Evolutionary conservation across 2,329 filamentous ascomycete species (phyloP).

Genomic region (Aureobasidium sp.): DNA sequence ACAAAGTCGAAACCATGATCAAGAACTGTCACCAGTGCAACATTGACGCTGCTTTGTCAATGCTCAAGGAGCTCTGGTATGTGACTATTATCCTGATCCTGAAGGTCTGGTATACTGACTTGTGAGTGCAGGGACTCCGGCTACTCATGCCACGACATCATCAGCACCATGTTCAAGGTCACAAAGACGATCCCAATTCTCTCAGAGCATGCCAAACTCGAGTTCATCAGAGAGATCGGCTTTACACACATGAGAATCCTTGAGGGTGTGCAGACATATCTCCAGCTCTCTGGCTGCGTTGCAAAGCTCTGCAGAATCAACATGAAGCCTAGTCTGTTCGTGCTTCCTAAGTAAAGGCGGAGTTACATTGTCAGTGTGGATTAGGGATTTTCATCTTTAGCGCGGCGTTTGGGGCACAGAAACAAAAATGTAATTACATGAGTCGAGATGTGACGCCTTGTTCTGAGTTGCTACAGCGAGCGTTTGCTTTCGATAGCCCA

Average conservation of each 20-base stretch:
- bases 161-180: conserved; percentile 98
- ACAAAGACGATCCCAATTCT: conserved; percentile 91
- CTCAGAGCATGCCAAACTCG: conserved; percentile 89
- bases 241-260: conserved; percentile 99
- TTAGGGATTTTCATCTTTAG: background rate
- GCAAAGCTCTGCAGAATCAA: conserved; percentile 89
- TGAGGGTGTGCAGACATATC: conserved; percentile 91
- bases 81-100: conserved; percentile 15
- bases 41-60: conserved; percentile 79
- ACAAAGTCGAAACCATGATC: conserved; percentile 98
- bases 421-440: background rate
- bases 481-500: background rate
- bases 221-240: conserved; percentile 91
- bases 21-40: conserved; percentile 93
- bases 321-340: conserved; percentile 85
- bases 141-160: conserved; percentile 98
- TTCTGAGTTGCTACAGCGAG: background rate
- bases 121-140: conserved; percentile 57
- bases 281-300: conserved; percentile 89
- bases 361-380: background rate
- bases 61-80: conserved; percentile 80
- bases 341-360: conserved; percentile 30
- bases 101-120: background rate
- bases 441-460: background rate
- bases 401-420: conserved; percentile 8